Conservation (phyloP, 768 basidiomycete species). For the Dacryopinax primogenitus region DNA sequence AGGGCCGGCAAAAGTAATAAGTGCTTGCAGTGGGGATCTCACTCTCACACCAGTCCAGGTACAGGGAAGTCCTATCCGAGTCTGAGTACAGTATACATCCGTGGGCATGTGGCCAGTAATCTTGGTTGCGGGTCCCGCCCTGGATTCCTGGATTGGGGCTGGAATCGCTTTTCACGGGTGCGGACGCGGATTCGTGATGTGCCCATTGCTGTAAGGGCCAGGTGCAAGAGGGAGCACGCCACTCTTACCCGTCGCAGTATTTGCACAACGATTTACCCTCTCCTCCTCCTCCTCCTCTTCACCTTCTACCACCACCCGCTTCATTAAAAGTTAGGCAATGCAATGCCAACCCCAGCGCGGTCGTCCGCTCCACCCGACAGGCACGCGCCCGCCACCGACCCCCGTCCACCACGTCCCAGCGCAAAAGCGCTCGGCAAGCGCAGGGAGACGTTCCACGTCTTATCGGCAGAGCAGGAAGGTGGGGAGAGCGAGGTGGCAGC, state of each 20-base stretch:
- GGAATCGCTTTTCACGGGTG: too few relatives aligned
- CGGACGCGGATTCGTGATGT: too few relatives aligned
- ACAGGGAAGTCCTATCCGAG: too few relatives aligned
- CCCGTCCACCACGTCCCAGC: slow-evolving; percentile 1
- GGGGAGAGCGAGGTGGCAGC: background rate
- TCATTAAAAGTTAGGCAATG: background rate
- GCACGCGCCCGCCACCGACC: background rate
- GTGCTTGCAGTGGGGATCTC: too few relatives aligned
- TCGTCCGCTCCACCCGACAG: slow-evolving; percentile 6
- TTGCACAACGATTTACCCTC: background rate
- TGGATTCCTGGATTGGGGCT: too few relatives aligned
- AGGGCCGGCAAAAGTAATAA: too few relatives aligned
- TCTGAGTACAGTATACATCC: too few relatives aligned
- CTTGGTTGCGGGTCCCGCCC: too few relatives aligned
- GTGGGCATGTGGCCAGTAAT: too few relatives aligned
- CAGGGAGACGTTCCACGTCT: background rate
- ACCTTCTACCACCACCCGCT: background rate
- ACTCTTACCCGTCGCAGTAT: background rate
- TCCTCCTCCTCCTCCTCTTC: background rate
- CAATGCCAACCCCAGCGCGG: background rate
- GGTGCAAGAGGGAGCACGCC: background rate
- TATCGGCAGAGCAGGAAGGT: background rate
- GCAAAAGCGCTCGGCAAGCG: slow-evolving; percentile 13
- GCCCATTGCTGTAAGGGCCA: too few relatives aligned
- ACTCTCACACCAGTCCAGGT: too few relatives aligned